phyloP scores from a whole-genome alignment of 768 basidiomycete genomes.

The Suillus sp. region DNA sequence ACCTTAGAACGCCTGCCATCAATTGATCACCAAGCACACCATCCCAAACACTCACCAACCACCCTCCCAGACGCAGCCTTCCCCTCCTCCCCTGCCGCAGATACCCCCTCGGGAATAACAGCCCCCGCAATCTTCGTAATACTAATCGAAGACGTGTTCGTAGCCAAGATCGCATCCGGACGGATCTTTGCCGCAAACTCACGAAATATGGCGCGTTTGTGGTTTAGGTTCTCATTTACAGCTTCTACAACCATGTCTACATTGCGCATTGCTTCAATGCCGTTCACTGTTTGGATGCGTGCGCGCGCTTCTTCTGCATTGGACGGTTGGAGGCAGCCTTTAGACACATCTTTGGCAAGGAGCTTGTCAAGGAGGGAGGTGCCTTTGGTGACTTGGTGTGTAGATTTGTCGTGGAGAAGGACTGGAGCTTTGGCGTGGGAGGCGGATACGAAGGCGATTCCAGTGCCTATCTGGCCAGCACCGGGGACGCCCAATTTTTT shows the following conservation, averaged over 20 bases:
- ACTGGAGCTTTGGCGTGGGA: constrained; percentile 86
- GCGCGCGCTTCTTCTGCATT: constrained; percentile 75
- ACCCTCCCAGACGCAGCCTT: constrained; percentile 70
- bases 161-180: constrained; percentile 79
- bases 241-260: constrained; percentile 95
- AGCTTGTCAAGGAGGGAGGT: constrained; percentile 77
- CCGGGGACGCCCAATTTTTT: constrained; percentile 77
- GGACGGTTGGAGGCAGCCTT: constrained; percentile 69
- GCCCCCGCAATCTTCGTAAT: constrained; percentile 92
- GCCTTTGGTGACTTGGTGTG: constrained; percentile 56
- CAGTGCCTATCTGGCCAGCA: constrained; percentile 88
- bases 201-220: constrained; percentile 81
- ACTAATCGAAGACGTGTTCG: constrained; percentile 93
- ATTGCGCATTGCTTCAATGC: constrained; percentile 65
- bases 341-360: constrained; percentile 85
- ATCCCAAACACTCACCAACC: constrained; percentile 57
- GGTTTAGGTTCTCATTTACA: constrained; percentile 76
- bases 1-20: constrained; percentile 42
- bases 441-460: constrained; percentile 87
- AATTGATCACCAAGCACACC: neutral
- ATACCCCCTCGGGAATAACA: constrained; percentile 60
- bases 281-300: constrained; percentile 63
- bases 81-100: constrained; percentile 63
- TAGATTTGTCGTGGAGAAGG: constrained; percentile 78
- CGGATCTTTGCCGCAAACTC: constrained; percentile 66